Conservation (phyloP, 176 grass and related monocot genomes). For the Phoenix dactylifera region DNA sequence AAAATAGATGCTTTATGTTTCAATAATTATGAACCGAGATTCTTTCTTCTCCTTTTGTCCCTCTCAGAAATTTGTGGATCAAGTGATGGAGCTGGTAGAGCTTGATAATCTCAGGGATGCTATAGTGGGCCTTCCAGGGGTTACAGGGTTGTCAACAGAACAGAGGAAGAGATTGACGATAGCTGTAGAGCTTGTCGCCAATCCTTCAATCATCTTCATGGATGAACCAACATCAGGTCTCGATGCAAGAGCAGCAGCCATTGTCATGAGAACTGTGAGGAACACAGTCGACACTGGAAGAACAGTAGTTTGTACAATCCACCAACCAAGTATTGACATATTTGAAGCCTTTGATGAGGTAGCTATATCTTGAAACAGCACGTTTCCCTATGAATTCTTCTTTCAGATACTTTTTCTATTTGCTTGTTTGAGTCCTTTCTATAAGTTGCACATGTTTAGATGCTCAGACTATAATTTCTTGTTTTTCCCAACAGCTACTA, state of each 20-base stretch:
- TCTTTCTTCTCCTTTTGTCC: not conserved
- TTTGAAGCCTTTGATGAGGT: slow-evolving; percentile 99
- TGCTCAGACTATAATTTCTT: not conserved
- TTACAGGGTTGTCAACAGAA: slow-evolving; percentile 90
- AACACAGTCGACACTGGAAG: slow-evolving; percentile 96
- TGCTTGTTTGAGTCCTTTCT: too few species aligned
- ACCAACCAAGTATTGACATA: slow-evolving; percentile 98
- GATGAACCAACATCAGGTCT: slow-evolving; percentile 98
- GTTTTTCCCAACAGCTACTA: slow-evolving; percentile 41
- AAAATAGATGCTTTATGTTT: too few species aligned
- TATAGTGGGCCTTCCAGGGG: slow-evolving; percentile 83
- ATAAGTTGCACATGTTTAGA: slow-evolving; percentile 1
- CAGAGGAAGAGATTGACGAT: slow-evolving; percentile 94
- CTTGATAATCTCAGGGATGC: slow-evolving; percentile 77
- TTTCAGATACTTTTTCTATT: too few species aligned
- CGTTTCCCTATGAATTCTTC: not conserved
- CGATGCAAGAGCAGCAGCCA: slow-evolving; percentile 95
- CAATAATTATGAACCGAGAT: not conserved
- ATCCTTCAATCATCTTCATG: slow-evolving; percentile 99
- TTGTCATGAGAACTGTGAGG: slow-evolving; percentile 98
- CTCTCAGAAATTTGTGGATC: slow-evolving; percentile 91
- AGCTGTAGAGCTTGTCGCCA: slow-evolving; percentile 93
- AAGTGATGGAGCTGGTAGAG: slow-evolving; percentile 93
- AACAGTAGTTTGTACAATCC: slow-evolving; percentile 96
- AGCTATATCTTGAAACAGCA: not conserved